These are phyloP conservation scores for Nakaseomyces kungkrabaensis DNA, from an alignment of 1,139 yeast genomes.

Conservation along the genomic window DNA sequence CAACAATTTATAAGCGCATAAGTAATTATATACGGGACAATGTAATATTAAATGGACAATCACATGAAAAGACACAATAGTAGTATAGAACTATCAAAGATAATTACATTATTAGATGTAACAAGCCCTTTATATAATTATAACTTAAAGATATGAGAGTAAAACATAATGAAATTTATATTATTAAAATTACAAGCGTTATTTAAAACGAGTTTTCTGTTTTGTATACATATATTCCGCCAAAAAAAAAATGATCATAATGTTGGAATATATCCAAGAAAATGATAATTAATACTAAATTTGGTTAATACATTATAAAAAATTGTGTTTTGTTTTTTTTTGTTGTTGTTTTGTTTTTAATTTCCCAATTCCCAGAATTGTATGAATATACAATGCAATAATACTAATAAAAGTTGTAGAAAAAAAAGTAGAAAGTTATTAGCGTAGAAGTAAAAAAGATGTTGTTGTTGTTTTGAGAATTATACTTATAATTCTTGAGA, in stretches of 20 bases:
- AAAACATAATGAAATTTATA: neutral
- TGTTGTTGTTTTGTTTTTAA: neutral
- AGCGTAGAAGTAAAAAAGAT: neutral
- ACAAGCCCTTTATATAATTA: too few species aligned
- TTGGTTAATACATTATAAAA: neutral
- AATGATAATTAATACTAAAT: too few species aligned
- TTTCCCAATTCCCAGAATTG: slow-evolving; percentile 4
- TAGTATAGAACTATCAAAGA: too few species aligned
- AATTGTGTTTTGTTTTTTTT: neutral
- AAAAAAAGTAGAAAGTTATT: neutral
- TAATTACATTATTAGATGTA: too few species aligned
- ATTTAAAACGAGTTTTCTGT: neutral
- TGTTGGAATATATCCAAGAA: too few species aligned
- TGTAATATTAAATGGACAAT: neutral
- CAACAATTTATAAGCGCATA: slow-evolving; percentile 31
- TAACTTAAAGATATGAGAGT: neutral
- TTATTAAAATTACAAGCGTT: slow-evolving; percentile 2
- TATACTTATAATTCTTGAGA: slow-evolving; percentile 68
- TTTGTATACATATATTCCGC: neutral
- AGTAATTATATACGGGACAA: neutral
- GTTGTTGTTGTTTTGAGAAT: neutral
- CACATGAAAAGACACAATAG: too few species aligned
- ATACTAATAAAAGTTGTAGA: neutral
- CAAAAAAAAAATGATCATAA: neutral
- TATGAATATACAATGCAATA: slow-evolving; percentile 4